Base-by-base conservation (phyloP, 164 flowering plant genomes). In the Warburgia ugandensis region DNA sequence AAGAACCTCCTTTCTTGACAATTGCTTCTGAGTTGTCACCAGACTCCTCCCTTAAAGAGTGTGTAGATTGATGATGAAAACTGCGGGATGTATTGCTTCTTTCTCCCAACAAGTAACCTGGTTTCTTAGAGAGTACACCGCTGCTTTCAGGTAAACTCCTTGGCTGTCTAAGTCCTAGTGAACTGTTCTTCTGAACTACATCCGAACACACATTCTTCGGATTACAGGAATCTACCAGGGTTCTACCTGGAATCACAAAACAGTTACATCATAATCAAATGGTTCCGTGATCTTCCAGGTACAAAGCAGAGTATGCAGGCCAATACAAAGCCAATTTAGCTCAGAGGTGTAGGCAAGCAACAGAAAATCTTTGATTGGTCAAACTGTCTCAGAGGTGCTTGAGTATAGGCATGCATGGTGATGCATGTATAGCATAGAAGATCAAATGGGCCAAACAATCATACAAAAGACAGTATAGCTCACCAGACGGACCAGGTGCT, bases 11-110 rank as follows among this genome's bases (percentile, higher is more conserved):
- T 30, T 20, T 33, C 26, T 47, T 45, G 29, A 50, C 38, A 42
- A 31, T 48, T 9, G 30, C 41, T 21, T 50, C 56, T n/a, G 52
- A 30, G 29, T 50, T 49, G 17, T 56, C 61, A 29, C 50, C 50
- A 36, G 25, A 17, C 37, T 55, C 60, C 56, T 62, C 61, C 10
- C 9, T 8, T 22, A 37, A 23, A 12, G 17, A 27, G 17, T 45
- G 28, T 3, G 20, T 13, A 52, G 25, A 5, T 2, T 5, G 35
- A 29, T 31, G 35, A 30, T 30, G 12, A 11, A 5, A 48, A 11
- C 17, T 37, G 12, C 8, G 32, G 4, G 27, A 48, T 19, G 51
- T 25, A 20, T 23, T 26, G 4, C 17, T 29, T 3, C 26, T 29
- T 5, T 31, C 41, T 9, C 11, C 49, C 17, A 23, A 19, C 10